Evolutionary conservation across 1,284 basidiomycete species (phyloP), one percentile per base, ranked within the genome.

Genomic region (Ustilago vetiveriae): DNA sequence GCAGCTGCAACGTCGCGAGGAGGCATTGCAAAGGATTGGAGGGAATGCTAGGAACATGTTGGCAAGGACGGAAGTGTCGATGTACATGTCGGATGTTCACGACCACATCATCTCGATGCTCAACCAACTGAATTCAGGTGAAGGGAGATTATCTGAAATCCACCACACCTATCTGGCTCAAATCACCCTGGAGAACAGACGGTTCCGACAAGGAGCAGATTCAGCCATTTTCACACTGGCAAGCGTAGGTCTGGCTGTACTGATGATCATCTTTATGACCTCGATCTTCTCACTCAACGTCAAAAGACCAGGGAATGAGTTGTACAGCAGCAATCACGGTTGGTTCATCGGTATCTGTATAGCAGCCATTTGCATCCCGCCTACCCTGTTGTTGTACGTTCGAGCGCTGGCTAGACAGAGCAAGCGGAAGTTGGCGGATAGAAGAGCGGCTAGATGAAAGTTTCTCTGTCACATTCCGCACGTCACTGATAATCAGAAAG

Each of bases 31-130:
- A 19, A 62, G 56, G 2, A 72, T 74, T 24, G 54, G 70, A 3
- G 68, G 39, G 3, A 59, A 63, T 16, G 59, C 75, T n/a, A 45
- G 66, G 7, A 64, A 45, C 42, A 48, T 51, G 43, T 33, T 63
- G 10, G 51, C 74, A 0, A 39, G 71, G 4, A 69, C 63, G 14
- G 76, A 79, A 54, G 73, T 84, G 24, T 64, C 71, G 6, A 91
- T 94, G 16, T 94, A 97, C 81, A 88, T 96, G 84, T 92, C 92
- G 40, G 94, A 98, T 82, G 87, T 98, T 4, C 91, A 94, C 85
- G 93, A 98, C 83, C 94, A 98, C 82, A 93, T 97, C 67, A 83
- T 94, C 26, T 89, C 92, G 3, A 85, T 97, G 67, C 90, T 94
- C 74, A 89, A 91, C 72, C 88, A 92, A 3, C 86, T 98, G 44